Base-by-base conservation (phyloP, 83 land plant species). In the Thuja plicata region DNA sequence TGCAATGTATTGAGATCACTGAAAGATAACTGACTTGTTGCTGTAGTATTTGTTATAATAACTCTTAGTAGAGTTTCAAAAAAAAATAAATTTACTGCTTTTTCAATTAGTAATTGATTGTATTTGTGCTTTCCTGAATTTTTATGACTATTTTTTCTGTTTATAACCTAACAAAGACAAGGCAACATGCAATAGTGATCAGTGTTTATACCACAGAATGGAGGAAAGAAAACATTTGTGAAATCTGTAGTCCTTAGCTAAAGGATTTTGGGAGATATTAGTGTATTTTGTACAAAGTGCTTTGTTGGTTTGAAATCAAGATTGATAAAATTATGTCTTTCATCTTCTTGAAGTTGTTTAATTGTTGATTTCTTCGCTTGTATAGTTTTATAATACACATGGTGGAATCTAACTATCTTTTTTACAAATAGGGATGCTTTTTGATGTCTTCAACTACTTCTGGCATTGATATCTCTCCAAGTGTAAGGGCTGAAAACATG, bases 401-500 rank as follows among this genome's bases (percentile, higher is more conserved):
- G 78, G 38, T 74, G 38, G 35, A 34, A 11, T 74, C 38, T 74
- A 74, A 74, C 78, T 34, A 3, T 0, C 78, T 12, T 34, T 74
- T 1, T 34, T 34, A 74, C 79, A 32, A 15, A 62, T 93, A 98
- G 99, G 97, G 99, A 57, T 94, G 92, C 76, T 98, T 98, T 89
- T 91, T 97, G 88, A 94, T 98, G 88, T 95, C 96, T 66, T 94
- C 96, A 12, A 89, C 94, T 15, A 74, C 89, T 1, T 77, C 93
- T 5, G 94, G 89, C 90, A 89, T 84, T 35, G 99, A 98, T 62
- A 76, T 93, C 84, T 91, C 88, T 85, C 94, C 96, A 13, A 85
- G 90, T 85, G 89, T 92, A 62, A 98, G 97, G 85, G 97, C 98
- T 41, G 99, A 98, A 87, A 95, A 91, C 87, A 88, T 97, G 97